phyloP scores from a whole-genome alignment of 768 basidiomycete genomes.

The Xerocomus spinulosus region DNA sequence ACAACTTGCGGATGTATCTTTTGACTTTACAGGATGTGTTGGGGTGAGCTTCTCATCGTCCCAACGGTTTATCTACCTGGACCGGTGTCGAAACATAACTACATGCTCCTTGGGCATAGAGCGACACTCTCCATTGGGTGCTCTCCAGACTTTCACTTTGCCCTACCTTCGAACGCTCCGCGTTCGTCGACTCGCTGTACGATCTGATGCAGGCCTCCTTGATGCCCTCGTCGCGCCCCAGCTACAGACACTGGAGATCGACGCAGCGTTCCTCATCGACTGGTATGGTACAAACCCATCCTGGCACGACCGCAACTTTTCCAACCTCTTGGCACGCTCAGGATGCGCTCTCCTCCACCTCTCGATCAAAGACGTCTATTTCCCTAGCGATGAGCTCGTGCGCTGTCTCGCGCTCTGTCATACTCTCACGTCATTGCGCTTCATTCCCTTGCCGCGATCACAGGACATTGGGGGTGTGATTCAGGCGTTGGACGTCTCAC shows the following conservation, averaged over 20 bases:
- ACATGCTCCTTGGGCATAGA: constrained; percentile 16
- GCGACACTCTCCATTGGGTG: background rate
- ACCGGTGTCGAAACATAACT: constrained; percentile 16
- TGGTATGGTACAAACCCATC: background rate
- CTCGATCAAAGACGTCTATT: constrained; percentile 10
- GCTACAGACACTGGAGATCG: constrained; percentile 17
- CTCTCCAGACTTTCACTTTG: background rate
- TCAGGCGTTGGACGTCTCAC: constrained; percentile 4
- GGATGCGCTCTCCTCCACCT: constrained; percentile 9
- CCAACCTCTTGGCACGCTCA: constrained; percentile 15
- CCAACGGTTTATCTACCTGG: constrained; percentile 5
- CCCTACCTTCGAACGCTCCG: constrained; percentile 13
- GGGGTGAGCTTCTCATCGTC: background rate
- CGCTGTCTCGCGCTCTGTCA: constrained; percentile 14
- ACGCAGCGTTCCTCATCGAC: constrained; percentile 1
- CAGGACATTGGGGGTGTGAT: constrained; percentile 11
- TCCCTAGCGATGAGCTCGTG: constrained; percentile 15
- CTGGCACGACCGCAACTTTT: constrained; percentile 11
- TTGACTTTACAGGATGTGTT: constrained; percentile 3
- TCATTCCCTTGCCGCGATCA: constrained; percentile 12
- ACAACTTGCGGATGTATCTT: constrained; percentile 8
- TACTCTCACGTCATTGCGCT: constrained; percentile 8
- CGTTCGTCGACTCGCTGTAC: constrained; percentile 6
- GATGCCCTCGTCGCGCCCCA: constrained; percentile 14
- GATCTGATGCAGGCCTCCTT: constrained; percentile 1